Conservation (phyloP, 805 yeast genomes). For the Pichia gijzeniarum region DNA sequence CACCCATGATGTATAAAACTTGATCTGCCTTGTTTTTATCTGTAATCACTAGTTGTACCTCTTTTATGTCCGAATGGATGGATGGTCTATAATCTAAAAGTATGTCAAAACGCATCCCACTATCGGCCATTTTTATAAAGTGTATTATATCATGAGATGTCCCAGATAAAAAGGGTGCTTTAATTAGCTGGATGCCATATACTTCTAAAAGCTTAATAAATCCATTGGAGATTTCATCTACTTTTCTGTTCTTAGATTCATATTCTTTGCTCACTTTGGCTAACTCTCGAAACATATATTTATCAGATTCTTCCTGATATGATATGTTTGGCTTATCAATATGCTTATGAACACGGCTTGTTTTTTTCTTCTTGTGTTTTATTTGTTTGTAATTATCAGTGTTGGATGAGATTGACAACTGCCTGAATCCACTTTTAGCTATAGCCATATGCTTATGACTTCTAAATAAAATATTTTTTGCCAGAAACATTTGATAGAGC, state of each 20-base stretch:
- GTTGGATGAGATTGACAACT: no score
- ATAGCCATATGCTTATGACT: no score
- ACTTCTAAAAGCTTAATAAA: slow-evolving; percentile 4
- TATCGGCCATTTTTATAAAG: slow-evolving; percentile 1
- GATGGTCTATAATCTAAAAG: slow-evolving; percentile 9
- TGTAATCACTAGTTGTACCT: slow-evolving; percentile 9
- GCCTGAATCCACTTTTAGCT: no score
- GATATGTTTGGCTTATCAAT: neutral
- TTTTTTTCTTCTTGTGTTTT: neutral
- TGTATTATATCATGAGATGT: slow-evolving; percentile 7
- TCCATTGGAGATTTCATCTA: neutral
- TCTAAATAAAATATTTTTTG: no score
- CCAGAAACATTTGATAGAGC: no score
- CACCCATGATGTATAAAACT: slow-evolving; percentile 9
- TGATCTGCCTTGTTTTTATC: neutral
- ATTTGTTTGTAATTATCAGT: no score
- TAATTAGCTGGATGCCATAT: slow-evolving; percentile 8
- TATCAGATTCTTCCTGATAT: slow-evolving; percentile 7
- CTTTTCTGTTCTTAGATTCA: neutral
- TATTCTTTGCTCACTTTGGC: neutral
- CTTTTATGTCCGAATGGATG: slow-evolving; percentile 3
- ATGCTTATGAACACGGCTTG: neutral
- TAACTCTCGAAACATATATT: slow-evolving; percentile 4
- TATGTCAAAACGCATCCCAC: slow-evolving; percentile 1
- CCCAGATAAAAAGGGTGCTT: slow-evolving; percentile 7